Evolutionary conservation across 495 filamentous ascomycete species (phyloP).

Genomic region (Stereocaulon alpinum): DNA sequence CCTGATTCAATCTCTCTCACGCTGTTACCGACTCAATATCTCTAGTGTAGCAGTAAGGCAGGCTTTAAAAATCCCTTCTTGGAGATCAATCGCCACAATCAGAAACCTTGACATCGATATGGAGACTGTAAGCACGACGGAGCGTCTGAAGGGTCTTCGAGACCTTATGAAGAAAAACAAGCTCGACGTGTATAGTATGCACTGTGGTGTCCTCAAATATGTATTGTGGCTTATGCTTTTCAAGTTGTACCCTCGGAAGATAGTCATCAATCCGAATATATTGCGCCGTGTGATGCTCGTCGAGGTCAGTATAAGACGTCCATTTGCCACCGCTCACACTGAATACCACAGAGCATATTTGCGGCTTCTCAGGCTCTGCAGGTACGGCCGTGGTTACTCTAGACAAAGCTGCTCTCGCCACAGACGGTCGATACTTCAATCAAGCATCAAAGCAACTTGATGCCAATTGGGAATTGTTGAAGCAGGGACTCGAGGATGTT

Average conservation of each 20-base stretch:
- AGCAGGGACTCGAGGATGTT: conserved; percentile 85
- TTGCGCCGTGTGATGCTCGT: conserved; percentile 83
- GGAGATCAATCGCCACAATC: background rate
- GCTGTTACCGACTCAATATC: background rate
- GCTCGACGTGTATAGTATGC: conserved; percentile 88
- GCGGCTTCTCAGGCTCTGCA: conserved; percentile 90
- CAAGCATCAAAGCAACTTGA: conserved; percentile 91
- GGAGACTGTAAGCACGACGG: conserved; percentile 73
- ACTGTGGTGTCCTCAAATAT: conserved; percentile 14
- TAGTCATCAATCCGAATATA: conserved; percentile 95
- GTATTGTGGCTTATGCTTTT: conserved; percentile 10
- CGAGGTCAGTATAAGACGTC: conserved; percentile 46
- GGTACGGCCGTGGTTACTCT: conserved; percentile 83
- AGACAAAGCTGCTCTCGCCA: conserved; percentile 81
- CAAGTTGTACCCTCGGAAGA: conserved; percentile 95
- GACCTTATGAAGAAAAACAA: conserved; percentile 80
- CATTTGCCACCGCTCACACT: conserved; percentile 15
- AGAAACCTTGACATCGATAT: conserved; percentile 33
- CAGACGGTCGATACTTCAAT: conserved; percentile 97
- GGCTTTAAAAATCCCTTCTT: background rate
- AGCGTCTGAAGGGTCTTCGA: conserved; percentile 65
- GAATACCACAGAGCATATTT: conserved; percentile 58
- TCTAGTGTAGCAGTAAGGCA: background rate
- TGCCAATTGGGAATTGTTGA: conserved; percentile 81
- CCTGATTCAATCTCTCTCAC: background rate